Evolutionary conservation across 2,329 filamentous ascomycete species (phyloP), one percentile per base, ranked within the genome.

Genomic region (Pseudophaeomoniella oleicola): DNA sequence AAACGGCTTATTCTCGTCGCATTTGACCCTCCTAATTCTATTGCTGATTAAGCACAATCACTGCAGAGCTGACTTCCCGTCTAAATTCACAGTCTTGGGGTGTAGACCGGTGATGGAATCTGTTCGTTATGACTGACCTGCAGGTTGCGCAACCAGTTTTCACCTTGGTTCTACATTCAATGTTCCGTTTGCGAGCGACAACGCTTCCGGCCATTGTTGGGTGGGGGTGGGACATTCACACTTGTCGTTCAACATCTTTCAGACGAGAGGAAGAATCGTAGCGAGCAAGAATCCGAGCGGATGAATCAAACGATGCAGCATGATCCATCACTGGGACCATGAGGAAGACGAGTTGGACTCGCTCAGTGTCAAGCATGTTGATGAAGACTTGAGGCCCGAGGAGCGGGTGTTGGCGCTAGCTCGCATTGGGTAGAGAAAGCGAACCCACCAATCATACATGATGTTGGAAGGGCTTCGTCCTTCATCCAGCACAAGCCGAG

Each of bases 101-200:
- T 41, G 37, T 45, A 41, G 35, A 45, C 27, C 32, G 22, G 33
- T 17, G 36, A 44, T 35, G 37, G 40, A 33, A 45, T 33, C 19
- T 39, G 34, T 32, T 16, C 30, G 30, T 16, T 14, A 32, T 15
- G 37, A 55, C 57, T 53, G 14, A 63, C 60, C 59, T 59, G 56
- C 60, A 64, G 36, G 60, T 63, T 45, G 41, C 45, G 46, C 60
- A 63, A 34, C 59, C 60, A 11, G 58, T 63, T 40, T 62, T 63
- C 12, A 61, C 58, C 37, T 62, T 63, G 13, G 49, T 44, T 46
- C 44, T 46, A 42, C 40, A 29, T 47, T 46, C 16, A 32, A 43
- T 47, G 32, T 42, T 54, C 41, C 48, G 47, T 47, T 52, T 55
- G 34, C 44, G 43, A 37, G 42, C 33, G 29, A 44, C 43, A 39